Percentiles rank a stretch among this genome's conserved stretches.
Evolutionary conservation across 2,329 filamentous ascomycete species (phyloP).

Genomic region (Calonectria hongkongensis): DNA sequence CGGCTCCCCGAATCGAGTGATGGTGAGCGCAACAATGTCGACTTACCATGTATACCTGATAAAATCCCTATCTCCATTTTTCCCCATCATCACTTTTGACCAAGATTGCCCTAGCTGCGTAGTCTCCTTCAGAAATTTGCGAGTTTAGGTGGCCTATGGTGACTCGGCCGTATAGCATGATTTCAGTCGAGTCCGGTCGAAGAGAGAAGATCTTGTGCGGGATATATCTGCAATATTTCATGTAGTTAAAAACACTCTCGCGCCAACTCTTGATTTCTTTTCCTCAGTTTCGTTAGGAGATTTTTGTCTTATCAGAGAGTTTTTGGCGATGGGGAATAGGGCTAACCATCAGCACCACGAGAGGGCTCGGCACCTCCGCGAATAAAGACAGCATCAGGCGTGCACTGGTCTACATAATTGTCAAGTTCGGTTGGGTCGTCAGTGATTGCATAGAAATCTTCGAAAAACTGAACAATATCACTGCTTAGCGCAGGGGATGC

Average conservation of each 20-base stretch:
- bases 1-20: too few species aligned
- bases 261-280: not conserved
- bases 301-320: not conserved
- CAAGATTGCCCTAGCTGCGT: not conserved
- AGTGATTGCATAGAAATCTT: not conserved
- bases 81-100: not conserved
- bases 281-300: too few species aligned
- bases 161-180: not conserved
- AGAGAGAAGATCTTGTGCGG: not conserved
- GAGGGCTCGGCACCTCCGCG: not conserved
- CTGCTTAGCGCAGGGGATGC: too few species aligned
- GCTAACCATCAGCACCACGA: not conserved
- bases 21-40: too few species aligned
- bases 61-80: not conserved
- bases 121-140: not conserved
- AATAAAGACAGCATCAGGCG: not conserved
- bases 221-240: not conserved
- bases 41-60: not conserved
- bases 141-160: not conserved
- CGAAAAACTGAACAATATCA: too few species aligned
- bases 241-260: not conserved
- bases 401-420: not conserved
- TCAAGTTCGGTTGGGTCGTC: not conserved
- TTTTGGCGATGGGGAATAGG: not conserved
- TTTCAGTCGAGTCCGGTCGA: not conserved